Conservation (phyloP, 2,329 filamentous ascomycete species). For the Hawksworthiomyces lignivorus region DNA sequence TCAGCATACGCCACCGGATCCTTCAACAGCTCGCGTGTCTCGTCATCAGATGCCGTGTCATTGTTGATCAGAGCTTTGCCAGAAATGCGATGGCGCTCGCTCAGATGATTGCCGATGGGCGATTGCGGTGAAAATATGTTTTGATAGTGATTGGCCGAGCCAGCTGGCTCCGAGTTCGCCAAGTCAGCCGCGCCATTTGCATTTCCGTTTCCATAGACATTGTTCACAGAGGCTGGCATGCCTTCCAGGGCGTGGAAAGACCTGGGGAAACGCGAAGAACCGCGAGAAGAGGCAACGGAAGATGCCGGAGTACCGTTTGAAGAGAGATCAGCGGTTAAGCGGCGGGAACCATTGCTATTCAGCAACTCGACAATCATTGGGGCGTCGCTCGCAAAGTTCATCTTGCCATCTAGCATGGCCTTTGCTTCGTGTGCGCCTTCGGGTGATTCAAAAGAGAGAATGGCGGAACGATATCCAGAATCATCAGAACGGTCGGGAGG, state of each 20-base stretch:
- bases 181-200: slow-evolving; percentile 34
- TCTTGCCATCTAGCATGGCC: slow-evolving; percentile 49
- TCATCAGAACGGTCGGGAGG: slow-evolving; percentile 42
- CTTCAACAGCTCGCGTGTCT: slow-evolving; percentile 63
- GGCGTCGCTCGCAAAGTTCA: slow-evolving; percentile 41
- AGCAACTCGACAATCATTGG: slow-evolving; percentile 53
- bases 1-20: slow-evolving; percentile 68
- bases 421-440: slow-evolving; percentile 50
- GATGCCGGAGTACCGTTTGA: slow-evolving; percentile 25
- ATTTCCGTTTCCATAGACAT: slow-evolving; percentile 35
- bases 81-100: slow-evolving; percentile 50
- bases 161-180: slow-evolving; percentile 45
- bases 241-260: slow-evolving; percentile 53
- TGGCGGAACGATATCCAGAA: slow-evolving; percentile 40
- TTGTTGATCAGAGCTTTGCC: slow-evolving; percentile 68
- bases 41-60: slow-evolving; percentile 60
- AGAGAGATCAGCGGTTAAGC: slow-evolving; percentile 18
- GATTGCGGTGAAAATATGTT: slow-evolving; percentile 66
- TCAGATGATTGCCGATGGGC: slow-evolving; percentile 62
- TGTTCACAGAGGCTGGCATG: slow-evolving; percentile 50
- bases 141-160: slow-evolving; percentile 40
- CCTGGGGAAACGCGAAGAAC: slow-evolving; percentile 48
- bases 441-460: slow-evolving; percentile 45
- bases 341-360: slow-evolving; percentile 24
- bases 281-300: slow-evolving; percentile 36